Conservation (phyloP, 2,329 filamentous ascomycete species). For the Tolypocladium guangdongense region DNA sequence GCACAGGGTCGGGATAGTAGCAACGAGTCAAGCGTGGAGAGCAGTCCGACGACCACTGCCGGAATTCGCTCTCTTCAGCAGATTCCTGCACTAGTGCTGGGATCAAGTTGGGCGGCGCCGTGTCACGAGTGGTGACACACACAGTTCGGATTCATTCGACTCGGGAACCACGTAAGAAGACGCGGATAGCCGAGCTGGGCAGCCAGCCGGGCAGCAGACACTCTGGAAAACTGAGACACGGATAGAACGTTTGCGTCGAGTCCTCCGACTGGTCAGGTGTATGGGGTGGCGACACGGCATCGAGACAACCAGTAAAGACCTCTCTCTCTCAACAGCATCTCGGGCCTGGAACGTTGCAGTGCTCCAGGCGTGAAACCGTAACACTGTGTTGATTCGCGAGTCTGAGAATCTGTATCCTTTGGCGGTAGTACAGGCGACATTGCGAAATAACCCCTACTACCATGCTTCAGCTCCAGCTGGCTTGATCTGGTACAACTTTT, state of each 20-base stretch:
- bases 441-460: not conserved
- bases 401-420: not conserved
- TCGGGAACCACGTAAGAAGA: not conserved
- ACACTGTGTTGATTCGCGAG: not conserved
- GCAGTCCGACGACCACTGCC: not conserved
- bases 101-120: not conserved
- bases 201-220: not conserved
- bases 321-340: not conserved
- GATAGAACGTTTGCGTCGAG: not conserved
- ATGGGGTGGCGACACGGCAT: not conserved
- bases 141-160: not conserved
- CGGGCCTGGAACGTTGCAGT: not conserved
- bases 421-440: not conserved
- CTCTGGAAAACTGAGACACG: not conserved
- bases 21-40: not conserved
- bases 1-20: not conserved
- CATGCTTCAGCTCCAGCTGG: not conserved
- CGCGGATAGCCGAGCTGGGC: not conserved
- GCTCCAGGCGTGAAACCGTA: not conserved
- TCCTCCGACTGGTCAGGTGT: not conserved
- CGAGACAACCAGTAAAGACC: not conserved
- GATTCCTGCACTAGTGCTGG: not conserved
- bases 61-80: not conserved
- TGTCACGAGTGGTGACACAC: not conserved
- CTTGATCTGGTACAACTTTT: constrained; percentile 1